Evolutionary conservation across 768 basidiomycete species (phyloP), one percentile per base, ranked within the genome.

Genomic region (Lyophyllum decastes): DNA sequence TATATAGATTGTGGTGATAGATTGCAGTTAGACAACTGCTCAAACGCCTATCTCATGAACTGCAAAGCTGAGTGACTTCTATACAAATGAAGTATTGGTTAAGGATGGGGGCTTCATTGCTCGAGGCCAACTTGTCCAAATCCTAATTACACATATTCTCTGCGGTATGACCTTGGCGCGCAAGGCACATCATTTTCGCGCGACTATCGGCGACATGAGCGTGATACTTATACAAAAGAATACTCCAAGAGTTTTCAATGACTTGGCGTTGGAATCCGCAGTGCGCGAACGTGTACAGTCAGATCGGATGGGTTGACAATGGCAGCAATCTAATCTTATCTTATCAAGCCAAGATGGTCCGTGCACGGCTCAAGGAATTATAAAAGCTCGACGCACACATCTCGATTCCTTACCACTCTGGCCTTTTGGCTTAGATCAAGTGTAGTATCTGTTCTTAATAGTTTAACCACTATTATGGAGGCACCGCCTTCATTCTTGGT

Each of bases 341-440:
- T 30, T 38, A 38, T 17, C 12, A n/a, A n/a, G n/a, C n/a, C n/a
- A 10, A 16, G 4, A 0, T 76, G 75, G 75, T 73, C 75, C 73
- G 75, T 77, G 76, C 76, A 67, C 66, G 22, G 1, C 17, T 1
- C 1, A 7, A 11, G 17, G 1, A 12, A 9, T 12, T 72, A 73
- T 73, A 74, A 71, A 77, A 73, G 52, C 53, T 19, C 2, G 3
- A 0, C 1, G 2, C 56, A 21, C 10, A 51, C 47, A 50, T 21
- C 3, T 22, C 38, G 58, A 65, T 61, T 78, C 80, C 58, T 86
- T 80, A 88, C 88, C 88, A 89, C 88, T 90, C 88, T 89, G 88
- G 88, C 87, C 89, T 90, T 88, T 90, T 91, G 89, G 90, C 90
- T 92, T 91, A 90, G 90, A 92, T 91, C 89, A 91, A 91, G 90